Evolutionary conservation across 305 asterid species (phyloP), one percentile per base, ranked within the genome.

Genomic region (Fraxinus velutina): DNA sequence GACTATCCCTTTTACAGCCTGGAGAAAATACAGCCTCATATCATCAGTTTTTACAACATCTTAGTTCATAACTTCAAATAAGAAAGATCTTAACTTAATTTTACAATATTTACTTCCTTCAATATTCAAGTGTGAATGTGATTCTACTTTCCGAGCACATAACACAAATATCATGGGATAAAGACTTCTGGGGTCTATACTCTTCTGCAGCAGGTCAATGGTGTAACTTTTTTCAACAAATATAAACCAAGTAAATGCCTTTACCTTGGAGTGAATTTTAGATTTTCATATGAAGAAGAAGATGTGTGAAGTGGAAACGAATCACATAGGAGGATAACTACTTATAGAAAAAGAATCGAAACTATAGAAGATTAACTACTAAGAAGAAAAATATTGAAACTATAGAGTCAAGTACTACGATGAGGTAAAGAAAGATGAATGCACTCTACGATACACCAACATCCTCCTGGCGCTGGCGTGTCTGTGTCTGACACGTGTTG

Each of bases 211-310:
- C 44, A 32, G 75, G 75, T 4, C 13, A 32, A 30, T 6, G 24
- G 13, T 15, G 75, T 32, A 42, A 71, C 4, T 13, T 15, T 71
- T 32, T n/a, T 32, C 24, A 71, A 32, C 17, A 33, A 71, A 32
- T 32, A 71, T 32, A 30, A n/a, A 71, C 42, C 21, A 15, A 71
- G 42, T 30, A 71, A 71, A 71, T 71, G 44, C 75, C 44, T 71
- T 71, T 10, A 32, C 44, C 12, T 13, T 6, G 44, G 10, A n/a
- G 9, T 29, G 75, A 37, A 29, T 70, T 70, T n/a, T 70, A 5
- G 42, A 70, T 70, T 70, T 70, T 70, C 37, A 70, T 70, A 70
- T 70, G 34, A 64, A 64, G 73, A 64, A 9, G 75, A 64, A 8
- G 34, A 64, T 44, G 34, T 17, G 4, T 5, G 66, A 55, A 55